Conservation (phyloP, 169 alveolate genomes). For the Miamiensis avidus region DNA sequence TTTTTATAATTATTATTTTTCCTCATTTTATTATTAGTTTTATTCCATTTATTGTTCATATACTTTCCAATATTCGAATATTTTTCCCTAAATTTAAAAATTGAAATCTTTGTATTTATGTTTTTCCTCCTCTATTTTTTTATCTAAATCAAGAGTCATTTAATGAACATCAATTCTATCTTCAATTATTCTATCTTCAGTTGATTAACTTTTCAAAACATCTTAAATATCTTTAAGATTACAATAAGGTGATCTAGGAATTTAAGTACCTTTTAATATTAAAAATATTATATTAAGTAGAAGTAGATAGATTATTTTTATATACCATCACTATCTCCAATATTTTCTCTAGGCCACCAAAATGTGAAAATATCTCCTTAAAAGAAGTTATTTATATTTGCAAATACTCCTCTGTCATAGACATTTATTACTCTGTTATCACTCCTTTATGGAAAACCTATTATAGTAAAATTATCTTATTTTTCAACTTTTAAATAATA, state of each 20-base stretch:
- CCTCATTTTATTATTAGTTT: not conserved
- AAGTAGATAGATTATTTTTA: too few relatives aligned
- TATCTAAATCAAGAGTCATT: not conserved
- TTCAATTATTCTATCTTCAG: not conserved
- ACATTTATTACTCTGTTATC: too few relatives aligned
- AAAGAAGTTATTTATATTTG: not conserved
- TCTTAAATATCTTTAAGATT: not conserved
- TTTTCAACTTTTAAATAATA: too few relatives aligned
- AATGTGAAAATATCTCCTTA: not conserved
- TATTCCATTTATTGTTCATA: not conserved
- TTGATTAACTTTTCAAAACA: not conserved
- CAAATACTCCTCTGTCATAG: not conserved
- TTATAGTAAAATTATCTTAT: too few relatives aligned
- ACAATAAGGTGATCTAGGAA: not conserved
- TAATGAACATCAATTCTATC: not conserved
- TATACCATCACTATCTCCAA: not conserved
- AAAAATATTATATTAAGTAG: too few relatives aligned
- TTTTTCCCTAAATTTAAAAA: not conserved
- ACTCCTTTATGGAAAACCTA: not conserved
- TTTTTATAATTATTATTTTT: too few relatives aligned
- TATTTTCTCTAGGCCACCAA: not conserved
- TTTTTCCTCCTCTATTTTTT: not conserved
- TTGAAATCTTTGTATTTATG: not conserved
- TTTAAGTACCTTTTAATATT: not conserved
- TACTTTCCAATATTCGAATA: not conserved